Evolutionary conservation across 345 rosid genomes (phyloP).

Genomic region (Bruguiera parviflora): DNA sequence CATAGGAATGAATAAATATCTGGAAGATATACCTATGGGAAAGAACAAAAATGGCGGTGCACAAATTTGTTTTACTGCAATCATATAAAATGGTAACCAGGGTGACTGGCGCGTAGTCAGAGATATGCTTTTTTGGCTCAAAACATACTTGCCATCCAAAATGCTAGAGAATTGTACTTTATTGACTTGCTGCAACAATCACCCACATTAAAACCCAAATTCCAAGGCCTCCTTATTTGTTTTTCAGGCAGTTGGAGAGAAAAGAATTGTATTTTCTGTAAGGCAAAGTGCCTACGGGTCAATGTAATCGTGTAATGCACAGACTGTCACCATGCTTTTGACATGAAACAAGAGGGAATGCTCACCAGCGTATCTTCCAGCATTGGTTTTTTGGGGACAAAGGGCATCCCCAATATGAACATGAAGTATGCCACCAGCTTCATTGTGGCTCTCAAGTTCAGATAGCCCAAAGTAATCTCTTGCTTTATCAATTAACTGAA

Average conservation of each 20-base stretch:
- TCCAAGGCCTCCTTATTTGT: not conserved
- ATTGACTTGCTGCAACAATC: not conserved
- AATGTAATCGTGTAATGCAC: not conserved
- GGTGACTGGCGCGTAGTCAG: not conserved
- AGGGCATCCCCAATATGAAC: slow-evolving; percentile 65
- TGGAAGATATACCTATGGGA: not conserved
- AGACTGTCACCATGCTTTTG: not conserved
- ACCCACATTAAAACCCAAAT: not conserved
- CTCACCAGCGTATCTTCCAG: slow-evolving; percentile 63
- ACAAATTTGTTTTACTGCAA: not conserved
- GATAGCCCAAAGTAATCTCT: slow-evolving; percentile 63
- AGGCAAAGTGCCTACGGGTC: no score
- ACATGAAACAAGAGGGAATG: not conserved
- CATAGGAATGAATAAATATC: not conserved
- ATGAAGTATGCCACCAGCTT: slow-evolving; percentile 51
- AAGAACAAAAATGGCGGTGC: no score
- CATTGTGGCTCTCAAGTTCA: slow-evolving; percentile 53
- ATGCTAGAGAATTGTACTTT: no score
- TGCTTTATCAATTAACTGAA: slow-evolving; percentile 63
- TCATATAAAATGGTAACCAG: not conserved
- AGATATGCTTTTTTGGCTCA: not conserved
- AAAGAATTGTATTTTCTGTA: not conserved
- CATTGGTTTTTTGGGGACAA: slow-evolving; percentile 30
- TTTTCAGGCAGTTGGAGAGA: not conserved
- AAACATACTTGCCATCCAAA: no score